phyloP scores from a whole-genome alignment of 495 filamentous ascomycete species.

The Podospora didyma region DNA sequence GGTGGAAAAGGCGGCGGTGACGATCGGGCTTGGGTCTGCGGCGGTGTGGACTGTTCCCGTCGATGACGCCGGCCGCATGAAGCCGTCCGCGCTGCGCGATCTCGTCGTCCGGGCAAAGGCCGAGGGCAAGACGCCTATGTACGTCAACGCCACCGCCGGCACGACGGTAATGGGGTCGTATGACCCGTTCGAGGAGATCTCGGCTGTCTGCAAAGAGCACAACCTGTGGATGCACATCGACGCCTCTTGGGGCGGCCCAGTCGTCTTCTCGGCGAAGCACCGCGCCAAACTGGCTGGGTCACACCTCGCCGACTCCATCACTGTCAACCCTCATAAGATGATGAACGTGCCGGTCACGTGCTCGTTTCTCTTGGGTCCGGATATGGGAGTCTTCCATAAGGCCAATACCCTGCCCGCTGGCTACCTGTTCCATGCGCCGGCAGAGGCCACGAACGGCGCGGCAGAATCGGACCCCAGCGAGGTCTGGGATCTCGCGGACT shows the following conservation, averaged over 20 bases:
- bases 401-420: conserved; percentile 84
- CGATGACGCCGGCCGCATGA: conserved; percentile 68
- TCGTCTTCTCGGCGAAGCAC: conserved; percentile 67
- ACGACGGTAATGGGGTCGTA: conserved; percentile 91
- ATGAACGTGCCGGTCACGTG: conserved; percentile 86
- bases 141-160: conserved; percentile 92
- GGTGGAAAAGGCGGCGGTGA: conserved; percentile 87
- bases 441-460: conserved; percentile 14
- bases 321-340: conserved; percentile 97
- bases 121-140: conserved; percentile 77
- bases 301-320: conserved; percentile 71
- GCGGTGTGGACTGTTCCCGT: conserved; percentile 72
- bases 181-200: conserved; percentile 72
- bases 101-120: conserved; percentile 53
- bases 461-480: conserved; percentile 11
- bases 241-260: conserved; percentile 84
- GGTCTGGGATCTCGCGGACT: conserved; percentile 86
- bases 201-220: conserved; percentile 64
- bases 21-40: conserved; percentile 73
- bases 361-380: conserved; percentile 77
- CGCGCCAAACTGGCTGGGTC: conserved; percentile 62
- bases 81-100: conserved; percentile 56
- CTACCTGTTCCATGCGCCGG: conserved; percentile 74
- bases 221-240: conserved; percentile 90
- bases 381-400: conserved; percentile 68